These are phyloP conservation scores for Phytopythium oedochilum DNA, from an alignment of 352 stramenopile species.

Conservation along the genomic window DNA sequence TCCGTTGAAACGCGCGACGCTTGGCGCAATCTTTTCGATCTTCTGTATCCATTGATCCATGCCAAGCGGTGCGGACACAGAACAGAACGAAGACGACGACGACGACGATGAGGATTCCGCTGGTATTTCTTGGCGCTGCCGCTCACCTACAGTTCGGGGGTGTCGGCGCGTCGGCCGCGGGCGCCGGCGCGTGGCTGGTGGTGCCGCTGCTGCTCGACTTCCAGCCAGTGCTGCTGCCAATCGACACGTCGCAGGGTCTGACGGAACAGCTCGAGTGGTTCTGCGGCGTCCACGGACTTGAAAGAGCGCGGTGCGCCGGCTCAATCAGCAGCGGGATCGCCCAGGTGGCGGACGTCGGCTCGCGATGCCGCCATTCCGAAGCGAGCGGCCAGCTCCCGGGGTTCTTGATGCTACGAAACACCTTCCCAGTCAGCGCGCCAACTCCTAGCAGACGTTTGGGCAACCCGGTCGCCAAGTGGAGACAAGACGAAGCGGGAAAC, in stretches of 20 bases:
- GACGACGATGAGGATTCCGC: neutral
- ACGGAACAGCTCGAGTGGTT: slow-evolving; percentile 30
- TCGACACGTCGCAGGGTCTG: slow-evolving; percentile 22
- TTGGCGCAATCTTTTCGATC: slow-evolving; percentile 5
- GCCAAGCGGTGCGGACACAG: neutral
- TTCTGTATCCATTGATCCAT: neutral
- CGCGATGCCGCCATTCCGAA: slow-evolving; percentile 14
- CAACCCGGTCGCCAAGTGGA: slow-evolving; percentile 16
- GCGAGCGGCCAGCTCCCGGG: slow-evolving; percentile 10
- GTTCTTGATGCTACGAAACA: slow-evolving; percentile 37
- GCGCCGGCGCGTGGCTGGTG: slow-evolving; percentile 15
- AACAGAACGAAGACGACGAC: neutral
- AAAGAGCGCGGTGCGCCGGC: slow-evolving; percentile 11
- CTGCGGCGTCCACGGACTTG: slow-evolving; percentile 30
- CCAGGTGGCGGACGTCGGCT: slow-evolving; percentile 23
- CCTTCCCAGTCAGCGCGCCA: slow-evolving; percentile 16
- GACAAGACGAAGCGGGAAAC: slow-evolving; percentile 27
- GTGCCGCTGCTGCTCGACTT: slow-evolving; percentile 48
- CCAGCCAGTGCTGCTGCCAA: slow-evolving; percentile 32
- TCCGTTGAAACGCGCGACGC: neutral
- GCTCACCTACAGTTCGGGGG: neutral
- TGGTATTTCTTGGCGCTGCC: neutral
- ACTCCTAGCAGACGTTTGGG: no score
- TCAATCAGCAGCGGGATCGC: slow-evolving; percentile 20
- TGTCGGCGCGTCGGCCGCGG: neutral